Base-by-base conservation (phyloP, 257 asterid genomes). In the Galeopsis tetrahit region DNA sequence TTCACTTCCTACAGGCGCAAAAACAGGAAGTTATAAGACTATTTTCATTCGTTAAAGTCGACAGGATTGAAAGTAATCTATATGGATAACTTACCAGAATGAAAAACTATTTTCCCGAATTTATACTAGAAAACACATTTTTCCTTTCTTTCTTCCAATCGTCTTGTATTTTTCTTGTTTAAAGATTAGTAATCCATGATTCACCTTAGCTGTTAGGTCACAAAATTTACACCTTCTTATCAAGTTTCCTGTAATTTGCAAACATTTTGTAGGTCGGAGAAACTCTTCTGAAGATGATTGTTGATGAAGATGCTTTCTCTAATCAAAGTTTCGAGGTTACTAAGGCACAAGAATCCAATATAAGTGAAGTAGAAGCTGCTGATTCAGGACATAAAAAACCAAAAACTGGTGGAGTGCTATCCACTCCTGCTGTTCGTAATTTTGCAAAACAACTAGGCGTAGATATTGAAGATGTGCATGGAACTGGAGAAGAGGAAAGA, bases 361-460 rank as follows among this genome's bases (percentile, higher is more conserved):
- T 33, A 17, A 60, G 66, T 60, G 85, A 77, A 65, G 31, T 64
- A 72, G 87, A 80, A 66, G 74, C 56, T 74, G 69, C 71, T 43
- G 84, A 82, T 80, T 83, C 80, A 17, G 72, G 56, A 40, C 80
- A 38, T 61, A 65, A 8, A 51, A 84, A 81, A 66, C 70, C 78
- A 48, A 78, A 75, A 63, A 57, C 52, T 66, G 80, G 80, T 68
- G 90, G 94, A 39, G 91, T 77, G 79, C 69, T 81, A 48, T 83
- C 92, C 65, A 94, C 96, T 0, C 98, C 99, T 68, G 88, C 93
- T 64, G 90, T 91, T 44, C 99, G 97, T 78, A 87, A 75, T 84
- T 85, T 89, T 77, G 93, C 95, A 3, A 94, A 89, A 78, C 84
- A 85, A 60, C 77, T 84, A 48, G 93, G 89, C 62, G 74, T 91